A percentile compares a stretch with the other conserved stretches of the same genome.
phyloP scores from a whole-genome alignment of 2,329 filamentous ascomycete species.

The Zymoseptoria brevis region DNA sequence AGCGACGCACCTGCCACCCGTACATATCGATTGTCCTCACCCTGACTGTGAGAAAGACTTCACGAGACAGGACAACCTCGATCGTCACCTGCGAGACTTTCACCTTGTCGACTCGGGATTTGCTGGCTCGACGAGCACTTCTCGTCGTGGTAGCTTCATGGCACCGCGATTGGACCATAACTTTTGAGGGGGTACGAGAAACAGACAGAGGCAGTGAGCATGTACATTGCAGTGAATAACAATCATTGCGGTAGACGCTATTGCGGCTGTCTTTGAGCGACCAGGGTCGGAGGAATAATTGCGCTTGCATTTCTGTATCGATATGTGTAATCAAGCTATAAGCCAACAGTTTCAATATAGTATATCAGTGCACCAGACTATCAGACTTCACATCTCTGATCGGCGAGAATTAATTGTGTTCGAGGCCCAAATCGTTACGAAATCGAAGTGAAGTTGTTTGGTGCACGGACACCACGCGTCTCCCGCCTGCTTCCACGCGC shows the following conservation, averaged over 20 bases:
- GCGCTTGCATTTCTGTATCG: background rate
- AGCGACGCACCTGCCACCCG: background rate
- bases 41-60: conserved; percentile 1
- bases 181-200: too few species aligned
- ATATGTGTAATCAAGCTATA: too few species aligned
- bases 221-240: background rate
- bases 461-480: too few species aligned
- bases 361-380: too few species aligned
- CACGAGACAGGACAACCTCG: conserved; percentile 4
- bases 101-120: conserved; percentile 4
- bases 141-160: background rate
- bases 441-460: too few species aligned
- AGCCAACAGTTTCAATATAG: too few species aligned
- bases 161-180: background rate
- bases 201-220: background rate
- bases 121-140: conserved; percentile 1
- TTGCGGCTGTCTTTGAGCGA: background rate
- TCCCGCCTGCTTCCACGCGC: background rate
- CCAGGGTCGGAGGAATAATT: background rate
- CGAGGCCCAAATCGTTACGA: too few species aligned
- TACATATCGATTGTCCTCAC: background rate
- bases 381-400: too few species aligned
- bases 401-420: too few species aligned
- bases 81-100: conserved; percentile 1
- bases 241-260: background rate